These are phyloP conservation scores for Annulohypoxylon moriforme DNA, from an alignment of 495 filamentous ascomycete species.

Conservation along the genomic window DNA sequence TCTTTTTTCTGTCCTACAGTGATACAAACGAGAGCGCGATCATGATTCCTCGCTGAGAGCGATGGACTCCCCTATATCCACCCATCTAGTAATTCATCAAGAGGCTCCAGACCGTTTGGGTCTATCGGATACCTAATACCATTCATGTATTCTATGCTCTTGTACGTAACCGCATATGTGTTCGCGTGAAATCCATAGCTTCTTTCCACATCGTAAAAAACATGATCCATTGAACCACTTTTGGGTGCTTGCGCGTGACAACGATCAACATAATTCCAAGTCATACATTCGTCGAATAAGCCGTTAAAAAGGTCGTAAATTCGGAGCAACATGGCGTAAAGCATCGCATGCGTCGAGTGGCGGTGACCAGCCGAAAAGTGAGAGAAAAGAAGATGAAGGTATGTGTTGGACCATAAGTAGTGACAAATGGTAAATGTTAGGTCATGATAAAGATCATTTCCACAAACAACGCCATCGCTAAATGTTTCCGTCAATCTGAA, in stretches of 20 bases:
- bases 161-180: slow-evolving; percentile 42
- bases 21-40: slow-evolving; percentile 36
- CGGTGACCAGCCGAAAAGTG: slow-evolving; percentile 45
- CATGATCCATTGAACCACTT: slow-evolving; percentile 46
- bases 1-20: slow-evolving; percentile 36
- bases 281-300: slow-evolving; percentile 51
- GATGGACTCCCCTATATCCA: slow-evolving; percentile 29
- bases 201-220: slow-evolving; percentile 48
- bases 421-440: slow-evolving; percentile 32
- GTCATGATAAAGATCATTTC: slow-evolving; percentile 51
- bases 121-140: slow-evolving; percentile 32
- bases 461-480: slow-evolving; percentile 49
- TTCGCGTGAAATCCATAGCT: slow-evolving; percentile 45
- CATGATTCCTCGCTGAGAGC: slow-evolving; percentile 22
- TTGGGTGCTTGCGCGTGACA: slow-evolving; percentile 49
- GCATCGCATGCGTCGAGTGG: slow-evolving; percentile 48
- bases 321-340: slow-evolving; percentile 49
- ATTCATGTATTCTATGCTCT: slow-evolving; percentile 47
- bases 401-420: slow-evolving; percentile 42
- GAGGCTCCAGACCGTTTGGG: slow-evolving; percentile 30
- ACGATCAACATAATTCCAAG: slow-evolving; percentile 46
- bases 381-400: slow-evolving; percentile 44
- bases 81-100: slow-evolving; percentile 41
- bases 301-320: slow-evolving; percentile 49
- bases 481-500: slow-evolving; percentile 51